Base-by-base conservation (phyloP, 2,329 filamentous ascomycete species). In the Monilinia fructigena region DNA sequence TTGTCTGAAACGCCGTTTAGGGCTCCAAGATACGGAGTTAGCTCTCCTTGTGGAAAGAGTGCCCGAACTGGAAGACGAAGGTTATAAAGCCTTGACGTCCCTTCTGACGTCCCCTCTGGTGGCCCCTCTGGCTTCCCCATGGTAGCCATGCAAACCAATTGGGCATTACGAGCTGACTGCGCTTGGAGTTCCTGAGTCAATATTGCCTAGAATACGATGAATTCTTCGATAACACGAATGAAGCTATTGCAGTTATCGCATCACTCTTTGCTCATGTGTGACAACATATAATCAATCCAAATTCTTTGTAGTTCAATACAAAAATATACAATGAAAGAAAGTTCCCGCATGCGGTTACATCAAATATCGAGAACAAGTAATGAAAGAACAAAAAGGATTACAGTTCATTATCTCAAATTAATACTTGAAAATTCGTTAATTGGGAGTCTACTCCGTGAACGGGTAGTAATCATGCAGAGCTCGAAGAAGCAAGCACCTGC, bases 301-400 rank as follows among this genome's bases (percentile, higher is more conserved):
- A 38, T 20, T 50, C 62, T 64, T 64, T 64, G 62, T 64, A 23
- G 23, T 26, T 2, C 14, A 26, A 20, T 12, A 12, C 2, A 28
- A 12, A 12, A 20, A 3, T 8, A 16, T 10, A 47, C 26, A 31
- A 38, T 58, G 23, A 64, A 64, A 64, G 62, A 38, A 48, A 26
- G 4, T 64, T 16, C 26, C 62, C 62, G 62, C 52, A 64, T 58
- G 52, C 62, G 53, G 62, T 64, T 20, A 58, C 26, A 64, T 40
- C 40, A 5, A 28, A 8, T 28, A 26, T 56, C 2, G 12, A 38
- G 28, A 16, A 56, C 14, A 56, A 58, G 14, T 14, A 6, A 38
- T 45, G 5, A 56, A 58, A 47, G 52, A 4, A 38, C 31, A 3
- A 56, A 56, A 58, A 47, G 52, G 4, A 31, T 12, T 0, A 11